Evolutionary conservation across 306 rosid genomes (phyloP), one percentile per base, ranked within the genome.

Genomic region (Dryas octopetala): DNA sequence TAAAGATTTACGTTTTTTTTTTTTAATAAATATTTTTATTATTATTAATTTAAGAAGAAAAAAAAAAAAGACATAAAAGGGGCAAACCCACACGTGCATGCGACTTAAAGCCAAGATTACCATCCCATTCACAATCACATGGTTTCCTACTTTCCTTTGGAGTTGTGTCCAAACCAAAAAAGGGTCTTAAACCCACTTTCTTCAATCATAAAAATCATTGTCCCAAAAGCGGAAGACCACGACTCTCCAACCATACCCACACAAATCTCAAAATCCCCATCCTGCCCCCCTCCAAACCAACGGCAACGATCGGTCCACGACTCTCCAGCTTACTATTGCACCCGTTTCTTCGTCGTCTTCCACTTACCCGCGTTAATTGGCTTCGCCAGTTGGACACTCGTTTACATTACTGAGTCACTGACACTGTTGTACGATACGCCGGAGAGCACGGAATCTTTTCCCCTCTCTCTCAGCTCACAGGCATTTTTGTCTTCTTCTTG

Each of bases 381-480:
- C 52, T 5, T 6, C 47, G 2, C 57, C 12, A 2, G 6, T 44
- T 4, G 15, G 69, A 32, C 38, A 32, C 38, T 32, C 7, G 7
- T 11, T 11, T 40, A 16, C 68, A 26, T 41, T 41, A 16, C 26
- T 46, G 4, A 32, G 38, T 74, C 3, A 53, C 41, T 70, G 26
- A 14, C 23, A 46, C 54, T 59, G 13, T 51, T 15, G 60, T n/a
- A 10, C 55, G 41, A 17, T 74, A 62, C 43, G 62, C 76, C 70
- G 38, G 70, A 26, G 32, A 51, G 52, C 68, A 79, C 62, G 7
- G 16, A 50, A 59, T 83, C 54, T 12, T 53, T 64, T 40, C 13
- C 61, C 13, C 4, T 50, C 26, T 57, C 28, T 57, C 72, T 76
- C 78, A 73, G 48, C 78, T 74, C 11, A 15, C 80, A 13, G 7